phyloP scores from a whole-genome alignment of 495 filamentous ascomycete species.

The Penicillium arizonense region DNA sequence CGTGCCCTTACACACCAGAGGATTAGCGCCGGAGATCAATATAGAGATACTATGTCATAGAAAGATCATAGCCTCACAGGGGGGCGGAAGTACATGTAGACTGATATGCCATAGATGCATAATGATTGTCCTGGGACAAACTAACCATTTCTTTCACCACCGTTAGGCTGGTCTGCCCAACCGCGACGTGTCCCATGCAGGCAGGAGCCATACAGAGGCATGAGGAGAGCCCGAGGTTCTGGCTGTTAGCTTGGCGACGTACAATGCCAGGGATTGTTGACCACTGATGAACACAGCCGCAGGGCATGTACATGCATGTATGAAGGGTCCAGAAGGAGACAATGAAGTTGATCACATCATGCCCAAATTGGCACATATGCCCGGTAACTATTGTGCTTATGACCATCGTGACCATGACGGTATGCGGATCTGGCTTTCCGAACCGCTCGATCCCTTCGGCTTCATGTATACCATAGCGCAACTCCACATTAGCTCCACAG shows the following conservation, averaged over 20 bases:
- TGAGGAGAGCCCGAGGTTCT: slow-evolving; percentile 6
- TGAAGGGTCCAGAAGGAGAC: slow-evolving; percentile 4
- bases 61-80: neutral
- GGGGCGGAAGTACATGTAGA: neutral
- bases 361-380: neutral
- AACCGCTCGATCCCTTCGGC: slow-evolving; percentile 16
- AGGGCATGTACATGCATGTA: neutral
- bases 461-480: slow-evolving; percentile 18
- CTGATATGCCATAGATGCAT: slow-evolving; percentile 4
- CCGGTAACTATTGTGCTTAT: neutral
- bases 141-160: slow-evolving; percentile 23
- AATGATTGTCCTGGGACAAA: slow-evolving; percentile 17
- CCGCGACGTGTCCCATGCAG: slow-evolving; percentile 22
- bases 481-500: slow-evolving; percentile 11
- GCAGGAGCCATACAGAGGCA: slow-evolving; percentile 17
- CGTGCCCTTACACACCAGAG: slow-evolving; percentile 14
- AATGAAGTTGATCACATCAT: slow-evolving; percentile 11
- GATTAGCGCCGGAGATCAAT: slow-evolving; percentile 37
- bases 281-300: slow-evolving; percentile 20
- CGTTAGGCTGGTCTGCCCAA: slow-evolving; percentile 23
- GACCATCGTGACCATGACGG: slow-evolving; percentile 8
- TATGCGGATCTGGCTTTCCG: slow-evolving; percentile 18
- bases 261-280: slow-evolving; percentile 15
- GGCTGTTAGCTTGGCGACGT: slow-evolving; percentile 12
- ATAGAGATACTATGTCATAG: slow-evolving; percentile 13